Evolutionary conservation across 192 early-diverging fungal genomes (phyloP).

Genomic region (Fimicolochytrium jonesii): DNA sequence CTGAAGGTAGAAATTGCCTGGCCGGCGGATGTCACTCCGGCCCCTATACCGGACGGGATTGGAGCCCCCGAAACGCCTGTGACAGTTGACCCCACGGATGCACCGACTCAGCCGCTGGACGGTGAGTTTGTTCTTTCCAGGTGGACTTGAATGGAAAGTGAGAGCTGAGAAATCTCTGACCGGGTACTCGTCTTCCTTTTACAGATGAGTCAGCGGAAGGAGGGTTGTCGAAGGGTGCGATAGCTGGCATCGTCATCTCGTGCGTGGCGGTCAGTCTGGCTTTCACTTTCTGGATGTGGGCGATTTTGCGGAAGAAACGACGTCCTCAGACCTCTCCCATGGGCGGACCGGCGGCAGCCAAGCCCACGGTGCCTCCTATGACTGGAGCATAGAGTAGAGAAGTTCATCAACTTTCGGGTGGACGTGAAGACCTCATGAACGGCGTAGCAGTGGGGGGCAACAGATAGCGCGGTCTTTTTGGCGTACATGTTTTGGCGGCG

Average conservation of each 20-base stretch:
- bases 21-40: constrained; percentile 16
- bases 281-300: background rate
- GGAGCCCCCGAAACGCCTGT: background rate
- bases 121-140: background rate
- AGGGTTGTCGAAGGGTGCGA: background rate
- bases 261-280: background rate
- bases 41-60: constrained; percentile 10
- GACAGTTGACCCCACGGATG: background rate
- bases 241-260: background rate
- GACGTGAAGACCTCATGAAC: no score
- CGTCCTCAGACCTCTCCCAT: background rate
- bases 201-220: background rate
- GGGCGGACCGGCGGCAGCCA: no score
- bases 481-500: no score
- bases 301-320: background rate
- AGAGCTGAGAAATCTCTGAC: background rate
- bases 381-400: no score
- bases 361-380: no score
- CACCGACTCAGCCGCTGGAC: background rate
- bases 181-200: background rate
- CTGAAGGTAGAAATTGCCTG: constrained; percentile 27
- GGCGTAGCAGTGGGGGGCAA: no score
- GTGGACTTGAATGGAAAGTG: background rate
- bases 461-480: no score
- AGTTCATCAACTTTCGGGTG: no score